phyloP scores from a whole-genome alignment of 2,329 filamentous ascomycete genomes.

The Moelleriella libera region DNA sequence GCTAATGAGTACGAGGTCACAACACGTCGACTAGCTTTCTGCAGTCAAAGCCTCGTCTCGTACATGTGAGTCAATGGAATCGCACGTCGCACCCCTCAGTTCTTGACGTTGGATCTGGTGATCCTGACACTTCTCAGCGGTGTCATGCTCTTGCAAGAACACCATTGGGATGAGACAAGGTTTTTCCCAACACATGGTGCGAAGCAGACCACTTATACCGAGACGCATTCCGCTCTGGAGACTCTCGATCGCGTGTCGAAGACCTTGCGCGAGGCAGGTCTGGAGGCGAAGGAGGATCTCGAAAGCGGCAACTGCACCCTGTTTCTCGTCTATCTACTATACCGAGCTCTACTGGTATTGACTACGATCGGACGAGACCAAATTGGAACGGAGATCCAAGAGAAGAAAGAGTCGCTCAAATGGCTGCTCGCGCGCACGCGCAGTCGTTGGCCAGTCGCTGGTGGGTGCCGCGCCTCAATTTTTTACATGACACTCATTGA shows the following conservation, averaged over 20 bases:
- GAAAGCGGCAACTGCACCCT: not conserved
- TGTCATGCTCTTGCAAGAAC: conserved; percentile 2
- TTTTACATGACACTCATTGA: not conserved
- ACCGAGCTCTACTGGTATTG: not conserved
- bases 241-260: not conserved
- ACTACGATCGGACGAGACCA: not conserved
- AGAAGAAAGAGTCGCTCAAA: not conserved
- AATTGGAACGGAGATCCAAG: not conserved
- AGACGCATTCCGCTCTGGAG: not conserved
- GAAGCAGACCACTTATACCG: not conserved
- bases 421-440: not conserved
- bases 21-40: conserved; percentile 1
- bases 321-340: not conserved
- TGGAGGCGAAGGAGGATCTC: not conserved
- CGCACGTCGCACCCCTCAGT: not conserved
- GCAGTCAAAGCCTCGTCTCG: conserved; percentile 1
- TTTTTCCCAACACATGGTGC: not conserved
- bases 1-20: conserved; percentile 1
- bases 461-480: not conserved
- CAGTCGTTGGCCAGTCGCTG: not conserved
- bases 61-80: not conserved
- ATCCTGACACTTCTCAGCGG: not conserved
- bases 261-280: not conserved
- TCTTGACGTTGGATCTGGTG: not conserved
- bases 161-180: not conserved